Evolutionary conservation across 345 rosid genomes (phyloP).

Genomic region (Balakata baccata): DNA sequence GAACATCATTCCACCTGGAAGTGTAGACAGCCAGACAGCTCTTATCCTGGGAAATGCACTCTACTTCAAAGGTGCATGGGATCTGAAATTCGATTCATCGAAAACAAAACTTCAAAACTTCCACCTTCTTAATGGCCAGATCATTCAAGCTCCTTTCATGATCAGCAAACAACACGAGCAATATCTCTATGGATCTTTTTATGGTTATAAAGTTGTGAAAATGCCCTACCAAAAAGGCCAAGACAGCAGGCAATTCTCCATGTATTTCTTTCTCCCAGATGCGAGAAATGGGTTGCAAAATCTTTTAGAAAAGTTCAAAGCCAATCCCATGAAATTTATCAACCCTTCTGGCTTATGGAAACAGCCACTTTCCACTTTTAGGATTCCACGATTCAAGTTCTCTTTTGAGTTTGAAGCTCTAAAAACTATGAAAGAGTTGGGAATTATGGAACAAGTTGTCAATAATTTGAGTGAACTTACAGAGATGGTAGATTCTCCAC

Average conservation of each 20-base stretch:
- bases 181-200: constrained; percentile 18
- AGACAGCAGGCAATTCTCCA: constrained; percentile 23
- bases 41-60: constrained; percentile 38
- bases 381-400: constrained; percentile 31
- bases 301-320: constrained; percentile 17
- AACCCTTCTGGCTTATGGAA: constrained; percentile 1
- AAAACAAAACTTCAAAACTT: constrained; percentile 23
- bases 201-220: constrained; percentile 24
- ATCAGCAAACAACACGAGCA: not conserved
- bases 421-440: constrained; percentile 18
- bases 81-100: constrained; percentile 18
- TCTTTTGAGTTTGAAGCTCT: constrained; percentile 33
- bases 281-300: constrained; percentile 16
- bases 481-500: constrained; percentile 25
- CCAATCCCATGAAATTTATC: constrained; percentile 14
- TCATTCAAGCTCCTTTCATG: constrained; percentile 33
- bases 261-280: constrained; percentile 33
- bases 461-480: constrained; percentile 14
- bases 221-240: constrained; percentile 28
- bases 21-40: constrained; percentile 6
- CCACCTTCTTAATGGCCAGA: constrained; percentile 22
- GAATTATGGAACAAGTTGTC: constrained; percentile 21
- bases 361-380: constrained; percentile 15
- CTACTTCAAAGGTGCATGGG: constrained; percentile 42
- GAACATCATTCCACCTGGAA: constrained; percentile 23